Conservation (phyloP, 345 rosid species). For the Melaleuca alternifolia region DNA sequence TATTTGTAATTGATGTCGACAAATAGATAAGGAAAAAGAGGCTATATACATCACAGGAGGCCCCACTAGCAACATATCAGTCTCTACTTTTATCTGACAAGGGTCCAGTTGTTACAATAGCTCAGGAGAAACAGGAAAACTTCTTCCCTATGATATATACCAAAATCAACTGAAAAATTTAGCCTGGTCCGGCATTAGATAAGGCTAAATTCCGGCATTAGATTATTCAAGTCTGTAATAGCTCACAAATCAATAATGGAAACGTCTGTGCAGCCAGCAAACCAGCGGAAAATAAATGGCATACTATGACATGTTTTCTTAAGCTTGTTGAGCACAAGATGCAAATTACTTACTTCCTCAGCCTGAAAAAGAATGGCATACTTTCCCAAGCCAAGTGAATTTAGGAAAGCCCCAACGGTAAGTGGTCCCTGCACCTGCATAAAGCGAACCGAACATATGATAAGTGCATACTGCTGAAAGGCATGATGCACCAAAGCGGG, state of each 20-base stretch:
- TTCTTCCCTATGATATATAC: not conserved
- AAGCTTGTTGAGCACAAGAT: not conserved
- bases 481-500: not conserved
- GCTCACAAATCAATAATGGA: not conserved
- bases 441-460: not conserved
- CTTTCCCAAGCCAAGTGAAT: conserved; percentile 44
- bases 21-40: not conserved
- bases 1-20: not conserved
- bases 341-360: conserved; percentile 44
- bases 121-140: not conserved
- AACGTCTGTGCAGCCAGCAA: not conserved
- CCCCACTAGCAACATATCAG: not conserved
- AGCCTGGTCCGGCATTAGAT: not conserved
- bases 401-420: conserved; percentile 24
- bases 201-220: not conserved
- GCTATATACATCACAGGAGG: not conserved
- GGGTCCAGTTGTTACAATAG: not conserved
- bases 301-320: not conserved
- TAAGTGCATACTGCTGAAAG: not conserved
- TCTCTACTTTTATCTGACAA: not conserved
- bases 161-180: not conserved
- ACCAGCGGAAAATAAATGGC: not conserved
- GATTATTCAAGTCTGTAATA: not conserved
- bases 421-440: conserved; percentile 22
- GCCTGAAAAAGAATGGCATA: conserved; percentile 29